Evolutionary conservation across 495 filamentous ascomycete genomes (phyloP).

Genomic region (Trichoderma gamsii): DNA sequence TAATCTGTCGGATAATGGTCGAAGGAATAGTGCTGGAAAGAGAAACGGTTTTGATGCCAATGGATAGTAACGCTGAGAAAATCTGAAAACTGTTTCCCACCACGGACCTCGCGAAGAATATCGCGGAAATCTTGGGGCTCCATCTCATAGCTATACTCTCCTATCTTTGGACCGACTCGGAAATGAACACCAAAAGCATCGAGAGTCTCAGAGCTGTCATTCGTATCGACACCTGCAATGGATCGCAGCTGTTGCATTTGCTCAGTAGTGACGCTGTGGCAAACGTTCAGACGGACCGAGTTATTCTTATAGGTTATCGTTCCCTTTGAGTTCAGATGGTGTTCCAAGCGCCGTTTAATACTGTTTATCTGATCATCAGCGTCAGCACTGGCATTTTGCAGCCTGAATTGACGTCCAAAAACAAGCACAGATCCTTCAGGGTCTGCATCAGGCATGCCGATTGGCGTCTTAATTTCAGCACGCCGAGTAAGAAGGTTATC

Average conservation of each 20-base stretch:
- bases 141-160: constrained; percentile 4
- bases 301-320: neutral
- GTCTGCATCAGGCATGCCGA: neutral
- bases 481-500: neutral
- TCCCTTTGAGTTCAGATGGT: neutral
- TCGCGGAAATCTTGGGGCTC: neutral
- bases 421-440: neutral
- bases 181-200: constrained; percentile 5
- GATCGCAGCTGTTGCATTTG: neutral
- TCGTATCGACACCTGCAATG: neutral
- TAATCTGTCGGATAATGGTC: constrained; percentile 4
- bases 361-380: neutral
- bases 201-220: neutral
- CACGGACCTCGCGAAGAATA: neutral
- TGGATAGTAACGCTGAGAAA: neutral
- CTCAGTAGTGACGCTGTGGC: neutral
- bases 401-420: neutral
- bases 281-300: neutral
- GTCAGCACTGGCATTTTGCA: neutral
- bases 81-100: neutral
- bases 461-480: neutral
- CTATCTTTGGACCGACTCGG: neutral
- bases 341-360: neutral
- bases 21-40: constrained; percentile 5
- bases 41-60: constrained; percentile 8